Evolutionary conservation across 2,329 filamentous ascomycete genomes (phyloP).

Genomic region (Endothia cerciana): DNA sequence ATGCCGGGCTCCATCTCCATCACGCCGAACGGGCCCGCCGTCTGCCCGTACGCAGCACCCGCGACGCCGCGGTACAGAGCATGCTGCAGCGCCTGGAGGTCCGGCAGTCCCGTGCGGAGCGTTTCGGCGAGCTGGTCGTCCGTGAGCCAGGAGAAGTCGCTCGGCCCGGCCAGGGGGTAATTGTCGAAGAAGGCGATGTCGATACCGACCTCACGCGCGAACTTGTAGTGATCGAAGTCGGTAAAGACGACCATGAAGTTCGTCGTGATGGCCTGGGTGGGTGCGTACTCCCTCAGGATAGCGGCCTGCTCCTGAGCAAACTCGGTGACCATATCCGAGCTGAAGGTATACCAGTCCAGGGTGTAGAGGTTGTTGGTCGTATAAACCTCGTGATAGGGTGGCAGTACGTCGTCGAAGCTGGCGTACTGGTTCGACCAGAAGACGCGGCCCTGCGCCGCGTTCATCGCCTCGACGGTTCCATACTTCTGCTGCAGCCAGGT

Average conservation of each 20-base stretch:
- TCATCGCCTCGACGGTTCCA: slow-evolving; percentile 32
- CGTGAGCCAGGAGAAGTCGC: slow-evolving; percentile 28
- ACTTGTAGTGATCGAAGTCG: slow-evolving; percentile 33
- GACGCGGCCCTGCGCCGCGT: slow-evolving; percentile 32
- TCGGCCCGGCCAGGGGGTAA: slow-evolving; percentile 30
- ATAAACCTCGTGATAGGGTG: slow-evolving; percentile 33
- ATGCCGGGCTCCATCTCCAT: slow-evolving; percentile 36
- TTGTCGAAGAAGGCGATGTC: slow-evolving; percentile 32
- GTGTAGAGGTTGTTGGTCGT: slow-evolving; percentile 33
- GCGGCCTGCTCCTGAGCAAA: slow-evolving; percentile 33
- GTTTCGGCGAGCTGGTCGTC: slow-evolving; percentile 29
- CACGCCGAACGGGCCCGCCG: slow-evolving; percentile 31
- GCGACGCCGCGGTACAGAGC: slow-evolving; percentile 32
- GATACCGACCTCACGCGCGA: slow-evolving; percentile 32
- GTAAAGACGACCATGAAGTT: slow-evolving; percentile 32
- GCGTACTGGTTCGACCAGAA: slow-evolving; percentile 34
- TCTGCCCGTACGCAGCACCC: slow-evolving; percentile 31
- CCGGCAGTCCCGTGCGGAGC: slow-evolving; percentile 32
- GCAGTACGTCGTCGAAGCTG: slow-evolving; percentile 32
- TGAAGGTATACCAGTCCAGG: slow-evolving; percentile 34
- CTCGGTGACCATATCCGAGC: slow-evolving; percentile 34
- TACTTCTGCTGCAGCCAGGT: slow-evolving; percentile 33
- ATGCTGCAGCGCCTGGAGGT: slow-evolving; percentile 32
- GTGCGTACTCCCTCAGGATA: slow-evolving; percentile 31
- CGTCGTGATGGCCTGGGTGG: slow-evolving; percentile 31